Conservation (phyloP, 1,284 basidiomycete species). For the Ceratobasidium theobromae region DNA sequence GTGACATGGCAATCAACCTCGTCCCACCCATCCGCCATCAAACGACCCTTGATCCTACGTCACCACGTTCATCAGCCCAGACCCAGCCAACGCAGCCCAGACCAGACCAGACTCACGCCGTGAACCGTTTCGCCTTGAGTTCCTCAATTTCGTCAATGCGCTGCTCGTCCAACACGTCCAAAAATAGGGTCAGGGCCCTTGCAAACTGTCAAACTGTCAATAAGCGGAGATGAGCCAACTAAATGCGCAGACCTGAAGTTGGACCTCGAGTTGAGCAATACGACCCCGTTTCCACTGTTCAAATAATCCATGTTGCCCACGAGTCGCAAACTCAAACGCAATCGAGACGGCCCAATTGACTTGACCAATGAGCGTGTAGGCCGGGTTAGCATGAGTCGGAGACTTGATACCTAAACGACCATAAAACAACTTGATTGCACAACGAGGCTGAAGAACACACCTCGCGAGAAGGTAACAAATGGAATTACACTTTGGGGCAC, state of each 20-base stretch:
- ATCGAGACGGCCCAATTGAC: neutral
- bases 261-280: neutral
- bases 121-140: conserved; percentile 5
- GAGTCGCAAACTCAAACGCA: neutral
- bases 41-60: neutral
- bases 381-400: neutral
- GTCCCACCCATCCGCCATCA: conserved; percentile 22
- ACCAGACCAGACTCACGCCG: conserved; percentile 23
- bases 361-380: neutral
- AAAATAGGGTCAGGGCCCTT: neutral
- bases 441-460: neutral
- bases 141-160: conserved; percentile 2
- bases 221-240: too few relatives aligned
- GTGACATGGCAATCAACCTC: conserved; percentile 20
- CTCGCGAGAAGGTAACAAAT: neutral
- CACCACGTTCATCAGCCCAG: neutral
- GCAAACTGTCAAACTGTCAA: too few relatives aligned
- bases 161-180: conserved; percentile 5
- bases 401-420: conserved; percentile 8
- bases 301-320: neutral
- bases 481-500: neutral
- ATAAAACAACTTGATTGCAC: too few relatives aligned
- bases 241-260: neutral
- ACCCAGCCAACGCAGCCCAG: neutral
- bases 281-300: neutral